Evolutionary conservation across 2,329 filamentous ascomycete species (phyloP).

Genomic region (Tolypocladium tundrense): DNA sequence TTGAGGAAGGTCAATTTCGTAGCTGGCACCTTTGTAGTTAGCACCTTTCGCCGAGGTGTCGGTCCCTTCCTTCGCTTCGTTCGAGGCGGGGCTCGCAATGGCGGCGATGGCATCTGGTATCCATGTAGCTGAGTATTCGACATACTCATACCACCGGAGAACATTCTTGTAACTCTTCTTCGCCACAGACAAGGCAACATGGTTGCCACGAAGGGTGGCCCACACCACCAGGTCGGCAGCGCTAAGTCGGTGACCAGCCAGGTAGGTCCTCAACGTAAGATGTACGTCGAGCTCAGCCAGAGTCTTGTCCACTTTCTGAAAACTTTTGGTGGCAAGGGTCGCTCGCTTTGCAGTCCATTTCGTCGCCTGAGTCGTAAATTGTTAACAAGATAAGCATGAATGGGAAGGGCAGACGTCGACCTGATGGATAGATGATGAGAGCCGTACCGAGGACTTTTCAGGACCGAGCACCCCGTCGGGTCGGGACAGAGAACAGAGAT

Average conservation of each 20-base stretch:
- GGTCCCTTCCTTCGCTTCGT: conserved; percentile 34
- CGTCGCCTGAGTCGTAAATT: background rate
- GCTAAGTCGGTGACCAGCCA: conserved; percentile 64
- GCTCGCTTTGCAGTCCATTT: background rate
- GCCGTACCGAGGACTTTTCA: background rate
- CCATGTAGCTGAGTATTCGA: conserved; percentile 66
- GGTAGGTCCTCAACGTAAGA: conserved; percentile 67
- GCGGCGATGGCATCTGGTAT: conserved; percentile 47
- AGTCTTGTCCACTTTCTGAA: conserved; percentile 63
- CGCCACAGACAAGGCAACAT: conserved; percentile 63
- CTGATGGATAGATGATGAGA: background rate
- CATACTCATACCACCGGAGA: conserved; percentile 68
- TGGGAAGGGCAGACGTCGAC: background rate
- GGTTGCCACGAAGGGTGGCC: conserved; percentile 66
- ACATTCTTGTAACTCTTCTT: conserved; percentile 63
- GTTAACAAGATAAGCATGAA: background rate
- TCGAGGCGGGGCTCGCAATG: conserved; percentile 44
- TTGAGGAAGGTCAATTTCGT: conserved; percentile 70
- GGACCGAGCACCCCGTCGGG: background rate
- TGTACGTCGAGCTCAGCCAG: conserved; percentile 68
- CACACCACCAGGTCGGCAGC: conserved; percentile 67
- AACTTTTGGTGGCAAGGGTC: conserved; percentile 35
- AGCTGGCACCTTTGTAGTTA: conserved; percentile 63
- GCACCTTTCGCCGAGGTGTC: conserved; percentile 35
- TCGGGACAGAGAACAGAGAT: background rate